These are phyloP conservation scores for Microbotryum violaceum DNA, from an alignment of 1,284 basidiomycete genomes.

Conservation along the genomic window DNA sequence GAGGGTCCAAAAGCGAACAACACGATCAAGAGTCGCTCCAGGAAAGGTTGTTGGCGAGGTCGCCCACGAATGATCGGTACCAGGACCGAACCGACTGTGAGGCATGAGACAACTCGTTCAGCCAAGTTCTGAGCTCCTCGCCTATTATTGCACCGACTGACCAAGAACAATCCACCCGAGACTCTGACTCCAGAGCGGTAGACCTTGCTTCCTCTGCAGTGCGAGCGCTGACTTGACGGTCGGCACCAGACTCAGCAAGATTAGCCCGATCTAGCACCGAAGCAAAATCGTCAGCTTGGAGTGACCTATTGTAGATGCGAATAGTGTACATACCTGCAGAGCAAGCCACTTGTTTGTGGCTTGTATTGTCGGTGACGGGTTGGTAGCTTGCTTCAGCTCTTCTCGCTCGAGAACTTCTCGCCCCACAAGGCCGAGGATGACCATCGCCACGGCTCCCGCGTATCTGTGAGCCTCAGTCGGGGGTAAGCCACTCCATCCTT, in stretches of 20 bases:
- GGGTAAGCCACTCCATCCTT: background rate
- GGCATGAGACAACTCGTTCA: background rate
- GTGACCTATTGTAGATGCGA: background rate
- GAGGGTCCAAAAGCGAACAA: constrained; percentile 60
- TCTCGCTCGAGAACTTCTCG: too few species aligned
- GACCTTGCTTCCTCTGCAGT: constrained; percentile 58
- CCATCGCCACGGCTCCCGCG: too few species aligned
- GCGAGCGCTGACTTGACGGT: constrained; percentile 54
- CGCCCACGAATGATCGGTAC: constrained; percentile 15
- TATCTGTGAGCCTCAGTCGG: too few species aligned
- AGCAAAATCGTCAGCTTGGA: background rate
- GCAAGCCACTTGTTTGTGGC: too few species aligned
- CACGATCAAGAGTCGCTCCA: constrained; percentile 37
- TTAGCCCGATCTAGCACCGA: constrained; percentile 39
- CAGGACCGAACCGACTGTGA: background rate
- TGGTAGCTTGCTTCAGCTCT: too few species aligned
- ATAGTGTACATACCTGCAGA: too few species aligned
- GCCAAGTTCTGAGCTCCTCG: background rate
- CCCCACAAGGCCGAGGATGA: too few species aligned
- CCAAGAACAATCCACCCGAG: constrained; percentile 62
- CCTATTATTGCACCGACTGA: constrained; percentile 45
- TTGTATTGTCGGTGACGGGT: too few species aligned
- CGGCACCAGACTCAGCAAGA: constrained; percentile 49
- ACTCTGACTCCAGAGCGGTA: constrained; percentile 57
- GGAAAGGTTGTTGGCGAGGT: constrained; percentile 28